phyloP scores from a whole-genome alignment of 306 rosid species.

The Abrus pulchellus region DNA sequence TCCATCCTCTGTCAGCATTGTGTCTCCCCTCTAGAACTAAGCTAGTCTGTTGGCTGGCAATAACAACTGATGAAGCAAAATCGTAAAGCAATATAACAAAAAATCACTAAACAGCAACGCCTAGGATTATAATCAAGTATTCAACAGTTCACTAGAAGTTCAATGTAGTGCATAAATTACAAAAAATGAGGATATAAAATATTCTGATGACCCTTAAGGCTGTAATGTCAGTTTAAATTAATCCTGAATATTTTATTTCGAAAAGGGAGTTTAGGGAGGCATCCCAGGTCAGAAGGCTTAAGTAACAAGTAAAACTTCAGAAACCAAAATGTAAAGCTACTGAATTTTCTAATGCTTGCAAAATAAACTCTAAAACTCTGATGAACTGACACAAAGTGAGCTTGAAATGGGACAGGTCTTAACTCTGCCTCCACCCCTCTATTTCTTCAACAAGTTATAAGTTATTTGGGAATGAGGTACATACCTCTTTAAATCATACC shows the following conservation, averaged over 20 bases:
- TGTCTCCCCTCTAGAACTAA: slow-evolving; percentile 91
- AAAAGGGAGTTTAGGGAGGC: slow-evolving; percentile 1
- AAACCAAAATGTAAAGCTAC: slow-evolving; percentile 22
- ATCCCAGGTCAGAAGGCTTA: slow-evolving; percentile 8
- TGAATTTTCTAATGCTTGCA: neutral
- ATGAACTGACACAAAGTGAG: neutral
- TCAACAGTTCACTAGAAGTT: slow-evolving; percentile 40
- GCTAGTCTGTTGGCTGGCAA: slow-evolving; percentile 75
- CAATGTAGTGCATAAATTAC: slow-evolving; percentile 13
- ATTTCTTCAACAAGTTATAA: slow-evolving; percentile 14
- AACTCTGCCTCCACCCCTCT: slow-evolving; percentile 34
- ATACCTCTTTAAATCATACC: slow-evolving; percentile 97
- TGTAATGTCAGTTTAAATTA: slow-evolving; percentile 14
- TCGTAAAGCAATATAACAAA: slow-evolving; percentile 42
- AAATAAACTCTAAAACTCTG: slow-evolving; percentile 25
- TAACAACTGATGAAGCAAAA: slow-evolving; percentile 53
- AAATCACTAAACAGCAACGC: slow-evolving; percentile 18
- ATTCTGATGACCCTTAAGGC: slow-evolving; percentile 32
- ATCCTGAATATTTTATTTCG: slow-evolving; percentile 29
- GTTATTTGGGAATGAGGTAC: slow-evolving; percentile 33
- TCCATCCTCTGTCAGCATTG: slow-evolving; percentile 92
- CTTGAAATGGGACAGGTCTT: slow-evolving; percentile 2
- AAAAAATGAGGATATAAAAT: slow-evolving; percentile 13
- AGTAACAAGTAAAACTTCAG: slow-evolving; percentile 32
- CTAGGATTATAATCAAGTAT: slow-evolving; percentile 15